Percentiles rank a stretch among this genome's conserved stretches.
Evolutionary conservation across 2,329 filamentous ascomycete genomes (phyloP).

Genomic region (Verticillium longisporum): DNA sequence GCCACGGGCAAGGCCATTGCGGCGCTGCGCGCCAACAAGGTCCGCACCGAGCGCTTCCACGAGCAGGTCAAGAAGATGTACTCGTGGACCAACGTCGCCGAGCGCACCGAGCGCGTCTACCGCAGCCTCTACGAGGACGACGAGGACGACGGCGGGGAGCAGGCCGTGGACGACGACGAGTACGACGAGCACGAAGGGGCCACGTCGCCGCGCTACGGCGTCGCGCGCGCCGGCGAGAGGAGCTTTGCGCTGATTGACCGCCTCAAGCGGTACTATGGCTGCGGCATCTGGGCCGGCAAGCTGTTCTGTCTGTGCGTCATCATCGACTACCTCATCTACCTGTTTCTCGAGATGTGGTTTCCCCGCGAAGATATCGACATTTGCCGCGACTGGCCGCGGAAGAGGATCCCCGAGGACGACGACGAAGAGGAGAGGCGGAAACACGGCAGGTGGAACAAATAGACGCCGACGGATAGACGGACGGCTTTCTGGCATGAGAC

Average conservation of each 20-base stretch:
- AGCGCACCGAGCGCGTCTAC: constrained; percentile 91
- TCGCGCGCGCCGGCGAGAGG: constrained; percentile 62
- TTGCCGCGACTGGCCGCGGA: constrained; percentile 86
- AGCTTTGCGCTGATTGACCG: constrained; percentile 92
- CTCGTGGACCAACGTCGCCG: constrained; percentile 93
- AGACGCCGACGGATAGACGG: background rate
- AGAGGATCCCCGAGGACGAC: constrained; percentile 28
- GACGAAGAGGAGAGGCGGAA: background rate
- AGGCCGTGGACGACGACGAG: constrained; percentile 75
- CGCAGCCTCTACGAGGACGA: constrained; percentile 78
- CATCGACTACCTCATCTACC: constrained; percentile 86
- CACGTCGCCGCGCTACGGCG: constrained; percentile 53
- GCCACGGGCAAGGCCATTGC: constrained; percentile 88
- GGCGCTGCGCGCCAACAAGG: constrained; percentile 74
- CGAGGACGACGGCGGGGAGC: constrained; percentile 32
- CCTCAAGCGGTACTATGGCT: constrained; percentile 93
- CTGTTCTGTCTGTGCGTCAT: constrained; percentile 92
- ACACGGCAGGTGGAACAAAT: background rate
- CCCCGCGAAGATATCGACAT: constrained; percentile 83
- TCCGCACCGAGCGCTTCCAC: constrained; percentile 90
- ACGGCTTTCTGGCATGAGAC: background rate
- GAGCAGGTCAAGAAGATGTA: constrained; percentile 98
- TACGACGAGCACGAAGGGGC: constrained; percentile 78
- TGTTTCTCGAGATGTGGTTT: constrained; percentile 81
- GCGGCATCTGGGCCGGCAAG: constrained; percentile 97